Conservation (phyloP, 169 alveolate genomes). For the Sarcocystis neurona region DNA sequence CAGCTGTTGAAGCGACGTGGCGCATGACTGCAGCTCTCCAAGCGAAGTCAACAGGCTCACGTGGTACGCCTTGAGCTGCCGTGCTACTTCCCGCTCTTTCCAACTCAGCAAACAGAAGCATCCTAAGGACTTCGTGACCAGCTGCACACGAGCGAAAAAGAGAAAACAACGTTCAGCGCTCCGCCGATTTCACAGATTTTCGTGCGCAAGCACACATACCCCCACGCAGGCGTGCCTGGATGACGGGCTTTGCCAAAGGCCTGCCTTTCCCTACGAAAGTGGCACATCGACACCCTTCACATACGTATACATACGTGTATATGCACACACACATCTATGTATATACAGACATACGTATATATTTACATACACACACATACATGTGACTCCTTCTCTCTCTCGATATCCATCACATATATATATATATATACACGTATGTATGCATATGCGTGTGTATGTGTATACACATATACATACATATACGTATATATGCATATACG, state of each 20-base stretch:
- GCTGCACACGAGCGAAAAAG: slow-evolving; percentile 20
- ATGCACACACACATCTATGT: neutral
- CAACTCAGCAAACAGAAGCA: slow-evolving; percentile 57
- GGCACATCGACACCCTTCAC: neutral
- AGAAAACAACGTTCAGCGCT: too few relatives aligned
- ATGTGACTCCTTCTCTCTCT: neutral
- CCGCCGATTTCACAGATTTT: too few relatives aligned
- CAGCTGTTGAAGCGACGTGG: slow-evolving; percentile 51
- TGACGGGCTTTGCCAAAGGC: too few relatives aligned
- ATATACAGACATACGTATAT: neutral
- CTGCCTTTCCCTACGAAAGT: too few relatives aligned
- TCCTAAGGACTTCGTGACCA: slow-evolving; percentile 50
- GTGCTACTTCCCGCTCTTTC: slow-evolving; percentile 39
- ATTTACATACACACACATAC: neutral
- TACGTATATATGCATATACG: too few relatives aligned
- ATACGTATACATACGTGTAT: too few relatives aligned
- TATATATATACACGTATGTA: neutral
- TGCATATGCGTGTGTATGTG: neutral
- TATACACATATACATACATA: neutral
- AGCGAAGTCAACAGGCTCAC: slow-evolving; percentile 37
- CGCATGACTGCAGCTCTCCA: slow-evolving; percentile 45
- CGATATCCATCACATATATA: neutral
- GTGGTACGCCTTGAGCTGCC: slow-evolving; percentile 52
- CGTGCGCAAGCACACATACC: too few relatives aligned
- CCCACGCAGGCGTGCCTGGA: too few relatives aligned